These are phyloP conservation scores for Xylaria sp. DNA, from an alignment of 2,329 filamentous ascomycete genomes.

Conservation along the genomic window DNA sequence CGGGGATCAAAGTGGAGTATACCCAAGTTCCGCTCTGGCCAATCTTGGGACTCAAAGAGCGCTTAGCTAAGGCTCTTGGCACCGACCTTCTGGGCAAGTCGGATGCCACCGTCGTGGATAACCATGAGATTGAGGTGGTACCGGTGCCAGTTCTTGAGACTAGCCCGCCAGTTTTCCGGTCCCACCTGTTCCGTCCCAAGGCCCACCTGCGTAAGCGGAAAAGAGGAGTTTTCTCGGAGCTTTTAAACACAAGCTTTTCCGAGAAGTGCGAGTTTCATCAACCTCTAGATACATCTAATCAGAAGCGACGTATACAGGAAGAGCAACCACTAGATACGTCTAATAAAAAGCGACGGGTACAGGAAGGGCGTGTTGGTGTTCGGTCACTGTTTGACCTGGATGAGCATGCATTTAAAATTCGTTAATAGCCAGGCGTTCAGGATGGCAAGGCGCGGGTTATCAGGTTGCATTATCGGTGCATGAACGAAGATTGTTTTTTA, in stretches of 20 bases:
- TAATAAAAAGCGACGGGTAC: too few relatives aligned
- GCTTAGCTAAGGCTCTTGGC: constrained; percentile 65
- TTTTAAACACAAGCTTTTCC: constrained; percentile 49
- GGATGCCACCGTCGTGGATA: constrained; percentile 57
- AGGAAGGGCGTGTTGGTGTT: constrained; percentile 41
- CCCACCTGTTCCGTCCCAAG: neutral
- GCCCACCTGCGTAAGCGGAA: constrained; percentile 43
- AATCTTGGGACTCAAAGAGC: constrained; percentile 64
- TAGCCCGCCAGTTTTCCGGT: too few relatives aligned
- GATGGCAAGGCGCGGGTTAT: neutral
- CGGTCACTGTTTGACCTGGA: neutral
- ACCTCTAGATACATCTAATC: neutral
- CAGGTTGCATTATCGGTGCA: constrained; percentile 17
- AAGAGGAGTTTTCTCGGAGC: constrained; percentile 46
- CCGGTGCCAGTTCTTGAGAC: constrained; percentile 10
- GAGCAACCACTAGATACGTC: constrained; percentile 31
- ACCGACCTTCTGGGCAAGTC: constrained; percentile 61
- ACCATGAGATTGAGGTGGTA: constrained; percentile 53
- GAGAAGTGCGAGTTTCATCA: constrained; percentile 43
- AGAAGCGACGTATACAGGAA: constrained; percentile 22
- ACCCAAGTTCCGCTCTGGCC: constrained; percentile 65
- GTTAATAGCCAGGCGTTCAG: constrained; percentile 5
- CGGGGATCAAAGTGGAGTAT: constrained; percentile 60
- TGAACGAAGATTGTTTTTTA: constrained; percentile 5
- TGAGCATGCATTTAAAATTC: neutral